phyloP scores from a whole-genome alignment of 2,329 filamentous ascomycete species.

The Chalaropsis ovoidea region DNA sequence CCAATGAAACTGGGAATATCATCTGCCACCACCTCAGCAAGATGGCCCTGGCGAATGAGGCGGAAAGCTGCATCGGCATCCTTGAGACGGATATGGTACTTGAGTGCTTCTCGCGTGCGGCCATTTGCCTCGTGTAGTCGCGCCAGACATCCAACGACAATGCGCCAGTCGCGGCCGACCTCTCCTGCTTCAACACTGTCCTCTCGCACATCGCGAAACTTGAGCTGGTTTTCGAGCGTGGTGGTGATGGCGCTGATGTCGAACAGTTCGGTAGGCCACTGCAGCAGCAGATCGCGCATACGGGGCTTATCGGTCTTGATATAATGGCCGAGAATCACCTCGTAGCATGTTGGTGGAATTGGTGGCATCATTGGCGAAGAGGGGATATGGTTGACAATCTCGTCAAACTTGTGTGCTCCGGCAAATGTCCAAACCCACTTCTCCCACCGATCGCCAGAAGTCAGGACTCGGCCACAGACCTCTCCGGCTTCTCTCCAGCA shows the following conservation, averaged over 20 bases:
- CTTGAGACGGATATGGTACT: constrained; percentile 80
- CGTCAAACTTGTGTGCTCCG: constrained; percentile 73
- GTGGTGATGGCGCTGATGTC: constrained; percentile 66
- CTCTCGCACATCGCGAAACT: constrained; percentile 61
- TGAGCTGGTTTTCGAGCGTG: constrained; percentile 71
- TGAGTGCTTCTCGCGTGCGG: constrained; percentile 71
- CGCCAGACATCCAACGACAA: constrained; percentile 77
- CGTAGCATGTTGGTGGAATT: constrained; percentile 72
- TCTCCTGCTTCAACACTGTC: constrained; percentile 66
- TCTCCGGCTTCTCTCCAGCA: constrained; percentile 71
- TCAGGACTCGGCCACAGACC: constrained; percentile 72
- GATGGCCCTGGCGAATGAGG: constrained; percentile 74
- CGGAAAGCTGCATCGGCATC: constrained; percentile 83
- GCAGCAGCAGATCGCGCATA: constrained; percentile 68
- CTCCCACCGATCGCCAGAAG: constrained; percentile 75
- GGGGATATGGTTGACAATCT: constrained; percentile 78
- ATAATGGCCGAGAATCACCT: constrained; percentile 82
- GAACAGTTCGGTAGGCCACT: constrained; percentile 78
- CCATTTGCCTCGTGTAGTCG: constrained; percentile 75
- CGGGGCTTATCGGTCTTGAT: constrained; percentile 64
- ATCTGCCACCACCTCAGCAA: constrained; percentile 80
- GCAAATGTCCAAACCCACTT: constrained; percentile 93
- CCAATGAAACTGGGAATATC: constrained; percentile 84
- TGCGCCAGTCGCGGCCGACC: constrained; percentile 71
- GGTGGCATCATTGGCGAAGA: constrained; percentile 65